Base-by-base conservation (phyloP, 2,329 filamentous ascomycete genomes). In the Pseudogymnoascus sp. region DNA sequence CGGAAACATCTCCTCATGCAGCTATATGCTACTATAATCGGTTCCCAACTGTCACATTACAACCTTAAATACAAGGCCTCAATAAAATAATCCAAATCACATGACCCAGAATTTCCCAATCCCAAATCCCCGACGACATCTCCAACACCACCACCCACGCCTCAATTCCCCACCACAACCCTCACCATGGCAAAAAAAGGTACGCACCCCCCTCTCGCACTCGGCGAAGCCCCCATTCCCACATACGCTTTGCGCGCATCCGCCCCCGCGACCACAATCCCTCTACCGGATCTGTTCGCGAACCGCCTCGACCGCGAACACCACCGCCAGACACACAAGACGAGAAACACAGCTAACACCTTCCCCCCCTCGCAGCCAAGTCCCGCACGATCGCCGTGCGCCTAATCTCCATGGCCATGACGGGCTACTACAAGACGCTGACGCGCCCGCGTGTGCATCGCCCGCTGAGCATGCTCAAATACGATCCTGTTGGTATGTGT, bases 391-490 rank as follows among this genome's bases (percentile, higher is more conserved):
- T 99, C 74, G 85, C 90, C 74, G 93, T 97, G 75, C 92, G 94
- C 75, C 88, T 99, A 69, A 82, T 99, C 75, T 96, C 92, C 67
- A 99, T 99, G 94, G 94, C 94, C 75, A 88, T 96, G 88, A 99
- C 94, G 25, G 94, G 94, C 72, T 99, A 92, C 83, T 99, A 93
- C 82, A 92, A 93, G 77, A 95, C 91, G 61, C 86, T 96, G 76
- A 83, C 88, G 69, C 87, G 95, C 64, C 92, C 92, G 11, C 88
- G 94, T 69, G 83, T 84, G 30, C 83, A 92, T 66, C 82, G 88
- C 49, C 92, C 95, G 62, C 84, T 99, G 78, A 95, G 92, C 79
- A 94, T 99, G 91, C 80, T 99, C 70, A 99, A 99, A 81, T 99
- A 99, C 78, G 94, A 99, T 74, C 94, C 94, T 42, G 92, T 99